These are phyloP conservation scores for Sistotremastrum suecicum DNA, from an alignment of 768 basidiomycete species.

Conservation along the genomic window DNA sequence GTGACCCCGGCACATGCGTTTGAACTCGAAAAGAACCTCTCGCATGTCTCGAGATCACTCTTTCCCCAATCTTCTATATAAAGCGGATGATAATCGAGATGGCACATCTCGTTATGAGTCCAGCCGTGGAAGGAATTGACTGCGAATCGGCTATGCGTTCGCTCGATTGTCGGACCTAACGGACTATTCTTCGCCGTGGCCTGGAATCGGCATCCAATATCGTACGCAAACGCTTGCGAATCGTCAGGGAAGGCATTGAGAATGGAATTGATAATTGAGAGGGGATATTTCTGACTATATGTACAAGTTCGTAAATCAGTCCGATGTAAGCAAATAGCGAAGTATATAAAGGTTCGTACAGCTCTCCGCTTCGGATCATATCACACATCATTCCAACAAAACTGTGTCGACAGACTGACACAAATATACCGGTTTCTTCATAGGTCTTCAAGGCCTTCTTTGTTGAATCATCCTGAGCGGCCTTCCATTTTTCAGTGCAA, in stretches of 20 bases:
- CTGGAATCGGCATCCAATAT: constrained; percentile 16
- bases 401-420: constrained; percentile 20
- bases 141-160: too few relatives aligned
- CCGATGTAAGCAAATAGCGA: too few relatives aligned
- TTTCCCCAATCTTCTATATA: constrained; percentile 6
- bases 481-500: constrained; percentile 21
- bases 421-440: constrained; percentile 24
- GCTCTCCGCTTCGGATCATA: constrained; percentile 22
- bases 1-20: constrained; percentile 6
- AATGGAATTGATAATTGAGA: constrained; percentile 11
- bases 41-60: constrained; percentile 10
- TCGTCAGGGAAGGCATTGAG: constrained; percentile 10
- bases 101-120: constrained; percentile 10
- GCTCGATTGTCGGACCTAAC: too few relatives aligned
- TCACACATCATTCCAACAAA: constrained; percentile 17
- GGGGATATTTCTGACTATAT: constrained; percentile 17
- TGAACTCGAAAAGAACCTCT: constrained; percentile 8
- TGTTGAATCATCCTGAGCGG: constrained; percentile 11
- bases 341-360: constrained; percentile 20
- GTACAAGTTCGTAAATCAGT: too few relatives aligned
- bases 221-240: constrained; percentile 11
- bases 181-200: too few relatives aligned
- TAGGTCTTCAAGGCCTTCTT: constrained; percentile 24
- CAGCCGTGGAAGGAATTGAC: constrained; percentile 10
- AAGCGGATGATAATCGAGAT: constrained; percentile 8